Evolutionary conservation across 495 filamentous ascomycete species (phyloP).

Genomic region (Amphirosellinia nigrospora): DNA sequence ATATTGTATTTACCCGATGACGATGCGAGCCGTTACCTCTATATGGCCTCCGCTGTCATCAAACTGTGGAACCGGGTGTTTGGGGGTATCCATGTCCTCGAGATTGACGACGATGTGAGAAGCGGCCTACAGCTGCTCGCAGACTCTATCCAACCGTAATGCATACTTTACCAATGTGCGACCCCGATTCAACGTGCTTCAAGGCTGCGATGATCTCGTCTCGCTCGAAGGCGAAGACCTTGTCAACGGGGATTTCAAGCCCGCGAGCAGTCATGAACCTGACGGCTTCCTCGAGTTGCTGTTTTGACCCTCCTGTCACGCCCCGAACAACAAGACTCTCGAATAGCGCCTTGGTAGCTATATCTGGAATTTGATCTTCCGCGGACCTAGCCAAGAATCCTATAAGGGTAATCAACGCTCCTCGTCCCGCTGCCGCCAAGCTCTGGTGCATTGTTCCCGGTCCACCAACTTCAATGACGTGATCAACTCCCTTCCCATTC

Average conservation of each 20-base stretch:
- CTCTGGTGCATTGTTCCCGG: conserved; percentile 59
- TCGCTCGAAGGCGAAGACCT: conserved; percentile 34
- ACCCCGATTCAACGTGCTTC: conserved; percentile 32
- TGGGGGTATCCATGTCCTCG: conserved; percentile 26
- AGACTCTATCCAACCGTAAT: conserved; percentile 34
- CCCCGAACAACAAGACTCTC: not conserved
- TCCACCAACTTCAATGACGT: conserved; percentile 68
- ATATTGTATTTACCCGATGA: conserved; percentile 27
- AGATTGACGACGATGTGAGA: conserved; percentile 28
- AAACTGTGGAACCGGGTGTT: conserved; percentile 26
- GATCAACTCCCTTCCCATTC: conserved; percentile 60
- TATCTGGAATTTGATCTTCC: not conserved
- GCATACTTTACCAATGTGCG: conserved; percentile 43
- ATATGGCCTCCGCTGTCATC: conserved; percentile 20
- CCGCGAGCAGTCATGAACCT: conserved; percentile 14
- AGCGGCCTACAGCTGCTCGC: conserved; percentile 21
- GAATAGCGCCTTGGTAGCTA: not conserved
- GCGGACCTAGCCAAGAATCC: conserved; percentile 42
- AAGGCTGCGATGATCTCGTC: conserved; percentile 36
- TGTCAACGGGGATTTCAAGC: conserved; percentile 34
- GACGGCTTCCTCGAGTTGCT: conserved; percentile 35
- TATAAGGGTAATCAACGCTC: conserved; percentile 64
- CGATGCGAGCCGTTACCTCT: conserved; percentile 19
- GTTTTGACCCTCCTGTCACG: conserved; percentile 27
- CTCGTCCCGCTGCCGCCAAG: conserved; percentile 62